Base-by-base conservation (phyloP, 768 basidiomycete genomes). In the Chalciporus sphaerocephalus region DNA sequence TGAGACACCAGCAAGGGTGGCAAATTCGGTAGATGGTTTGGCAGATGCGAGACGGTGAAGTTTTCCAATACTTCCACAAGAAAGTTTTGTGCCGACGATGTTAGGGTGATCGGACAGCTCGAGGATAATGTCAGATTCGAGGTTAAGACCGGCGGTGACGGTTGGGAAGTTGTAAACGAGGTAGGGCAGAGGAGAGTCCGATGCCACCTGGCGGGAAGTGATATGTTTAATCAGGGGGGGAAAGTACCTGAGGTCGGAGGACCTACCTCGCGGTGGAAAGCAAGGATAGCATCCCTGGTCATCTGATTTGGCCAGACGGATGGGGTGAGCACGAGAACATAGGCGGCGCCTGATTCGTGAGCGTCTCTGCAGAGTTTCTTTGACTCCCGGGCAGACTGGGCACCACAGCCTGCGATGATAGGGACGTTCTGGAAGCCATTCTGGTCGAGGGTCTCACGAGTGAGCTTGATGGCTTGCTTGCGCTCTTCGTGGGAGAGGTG, bases 111-210 rank as follows among this genome's bases (percentile, higher is more conserved):
- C 64, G 4, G 85, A 82, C 25, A 93, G 75, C 15, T 74, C 69
- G 40, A 72, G 72, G 56, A 94, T 75, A 40, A 76, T 74, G 62
- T 92, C 89, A 0, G 88, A 90, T 62, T 90, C 85, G 30, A 94
- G 79, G 60, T 94, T 87, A 49, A 87, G 77, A 12, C 91, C 89
- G 1, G 89, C 83, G 12, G 85, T 85, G 43, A 87, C 87, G 38
- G 71, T 74, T 34, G 90, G 87, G 68, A 91, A 92, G 68, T 92
- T 92, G 72, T 92, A 92, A 40, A 92, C 78, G 78, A 89, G 79
- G 7, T 75, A 77, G 3, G 83, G 84, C 33, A 87, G 79, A 32
- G 85, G 80, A 25, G 81, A 78, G 34, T 73, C 74, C 56, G 80
- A 76, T 18, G 88, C 78, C 22, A 92, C 86, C 77, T 87, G 52